Evolutionary conservation across 2,329 filamentous ascomycete genomes (phyloP), one percentile per base, ranked within the genome.

Genomic region (Claviceps sp.): DNA sequence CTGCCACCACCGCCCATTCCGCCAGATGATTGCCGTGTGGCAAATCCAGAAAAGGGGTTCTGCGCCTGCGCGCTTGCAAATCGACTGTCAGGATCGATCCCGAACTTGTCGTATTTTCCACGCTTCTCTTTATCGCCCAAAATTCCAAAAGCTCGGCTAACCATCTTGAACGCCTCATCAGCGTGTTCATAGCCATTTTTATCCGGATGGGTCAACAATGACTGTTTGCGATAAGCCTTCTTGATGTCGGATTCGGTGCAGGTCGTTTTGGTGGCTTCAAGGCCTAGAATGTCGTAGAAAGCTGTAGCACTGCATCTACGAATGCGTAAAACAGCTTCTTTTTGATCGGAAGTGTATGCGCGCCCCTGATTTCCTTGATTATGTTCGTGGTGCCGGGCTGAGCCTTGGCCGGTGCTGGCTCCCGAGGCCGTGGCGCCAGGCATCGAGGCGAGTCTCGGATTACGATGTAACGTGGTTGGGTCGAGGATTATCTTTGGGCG

Each of bases 111-210:
- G 65, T 78, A 98, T 67, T 86, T 88, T 16, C 85, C 76, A 64
- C 62, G 60, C 80, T 97, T 97, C 57, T 97, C 91, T 63, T 88
- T 79, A 66, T 98, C 93, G 55, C 88, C 91, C 47, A 98, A 74
- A 50, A 97, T 82, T 60, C 94, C 86, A 66, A 98, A 98, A 16
- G 93, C 93, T 60, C 88, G 79, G 62, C 88, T 86, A 23, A 98
- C 89, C 86, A 96, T 86, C 75, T 98, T 98, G 74, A 98, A 98
- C 36, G 93, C 93, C 72, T 98, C 93, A 66, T 96, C 93, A 51
- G 93, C 91, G 54, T 94, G 82, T 39, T 91, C 84, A 66, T 96
- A 90, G 49, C 90, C 90, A 76, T 98, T 98, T 75, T 98, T 98
- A 75, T 98, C 93, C 56, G 93, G 93, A 74, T 98, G 93, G 54